Percentiles rank a stretch among this genome's conserved stretches.
These are phyloP conservation scores for Borovskyia barvae DNA, from an alignment of 208 protist species.

Conservation along the genomic window DNA sequence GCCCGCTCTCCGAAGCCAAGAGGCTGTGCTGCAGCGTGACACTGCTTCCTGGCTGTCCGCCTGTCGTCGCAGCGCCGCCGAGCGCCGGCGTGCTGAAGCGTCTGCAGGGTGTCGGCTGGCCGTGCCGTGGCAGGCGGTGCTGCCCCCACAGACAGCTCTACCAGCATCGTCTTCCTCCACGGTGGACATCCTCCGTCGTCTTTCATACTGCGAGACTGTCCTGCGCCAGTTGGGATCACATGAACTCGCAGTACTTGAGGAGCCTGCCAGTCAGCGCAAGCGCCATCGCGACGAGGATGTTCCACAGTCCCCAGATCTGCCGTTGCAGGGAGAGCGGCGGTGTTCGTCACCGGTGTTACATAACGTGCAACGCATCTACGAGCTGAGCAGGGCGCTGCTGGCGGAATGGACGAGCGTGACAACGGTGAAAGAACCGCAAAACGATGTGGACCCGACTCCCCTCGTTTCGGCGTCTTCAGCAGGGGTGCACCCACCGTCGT, in stretches of 20 bases:
- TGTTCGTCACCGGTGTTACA: background rate
- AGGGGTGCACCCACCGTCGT: too few relatives aligned
- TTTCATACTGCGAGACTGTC: slow-evolving; percentile 15
- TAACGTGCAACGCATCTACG: slow-evolving; percentile 6
- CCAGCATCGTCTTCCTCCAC: background rate
- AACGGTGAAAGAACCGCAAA: too few relatives aligned
- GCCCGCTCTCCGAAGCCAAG: background rate
- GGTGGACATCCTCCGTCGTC: slow-evolving; percentile 1
- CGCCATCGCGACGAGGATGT: slow-evolving; percentile 7
- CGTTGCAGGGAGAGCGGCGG: background rate
- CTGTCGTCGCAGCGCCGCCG: background rate
- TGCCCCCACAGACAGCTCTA: background rate
- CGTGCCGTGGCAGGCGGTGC: background rate
- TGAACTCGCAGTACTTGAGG: background rate
- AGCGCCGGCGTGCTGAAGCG: background rate
- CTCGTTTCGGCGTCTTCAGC: too few relatives aligned
- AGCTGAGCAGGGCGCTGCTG: slow-evolving; percentile 4
- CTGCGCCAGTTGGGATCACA: slow-evolving; percentile 7
- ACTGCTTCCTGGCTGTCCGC: background rate
- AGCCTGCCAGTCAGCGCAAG: background rate
- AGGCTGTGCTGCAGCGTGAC: slow-evolving; percentile 2
- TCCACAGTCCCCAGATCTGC: too few relatives aligned
- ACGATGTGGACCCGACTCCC: too few relatives aligned
- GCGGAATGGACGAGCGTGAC: too few relatives aligned
- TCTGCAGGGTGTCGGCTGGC: background rate